These are phyloP conservation scores for Podila verticillata DNA, from an alignment of 192 early-diverging fungal species.

Conservation along the genomic window DNA sequence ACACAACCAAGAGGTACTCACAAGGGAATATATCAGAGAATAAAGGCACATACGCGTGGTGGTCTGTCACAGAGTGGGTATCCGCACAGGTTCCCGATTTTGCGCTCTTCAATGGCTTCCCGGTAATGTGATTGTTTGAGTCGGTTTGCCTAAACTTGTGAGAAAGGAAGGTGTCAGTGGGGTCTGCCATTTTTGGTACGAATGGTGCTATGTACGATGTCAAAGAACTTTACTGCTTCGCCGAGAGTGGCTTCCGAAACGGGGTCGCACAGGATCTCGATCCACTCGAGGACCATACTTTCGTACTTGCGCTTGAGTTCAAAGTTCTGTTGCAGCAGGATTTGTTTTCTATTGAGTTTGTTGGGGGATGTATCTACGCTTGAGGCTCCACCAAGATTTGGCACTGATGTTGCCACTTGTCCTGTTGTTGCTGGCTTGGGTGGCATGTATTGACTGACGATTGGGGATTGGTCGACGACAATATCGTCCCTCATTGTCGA, in stretches of 20 bases:
- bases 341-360: constrained; percentile 26
- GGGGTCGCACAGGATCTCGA: constrained; percentile 57
- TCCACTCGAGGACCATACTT: constrained; percentile 56
- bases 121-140: constrained; percentile 73
- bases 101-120: constrained; percentile 79
- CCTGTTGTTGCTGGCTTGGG: background rate
- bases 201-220: too few species aligned
- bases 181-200: too few species aligned
- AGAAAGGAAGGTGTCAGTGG: background rate
- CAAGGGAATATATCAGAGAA: background rate
- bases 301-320: constrained; percentile 45
- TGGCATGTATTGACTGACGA: constrained; percentile 37
- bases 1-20: background rate
- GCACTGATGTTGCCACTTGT: background rate
- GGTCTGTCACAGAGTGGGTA: constrained; percentile 81
- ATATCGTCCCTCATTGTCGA: constrained; percentile 49
- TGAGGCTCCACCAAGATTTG: background rate
- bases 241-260: constrained; percentile 46
- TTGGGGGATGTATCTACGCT: background rate
- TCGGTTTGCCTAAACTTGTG: constrained; percentile 58
- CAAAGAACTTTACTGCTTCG: constrained; percentile 51
- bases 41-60: constrained; percentile 45
- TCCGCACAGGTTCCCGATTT: constrained; percentile 75
- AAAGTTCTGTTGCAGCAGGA: constrained; percentile 36
- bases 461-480: constrained; percentile 35